These are phyloP conservation scores for Candida tetrigidarum DNA, from an alignment of 1,139 yeast genomes.

Conservation along the genomic window DNA sequence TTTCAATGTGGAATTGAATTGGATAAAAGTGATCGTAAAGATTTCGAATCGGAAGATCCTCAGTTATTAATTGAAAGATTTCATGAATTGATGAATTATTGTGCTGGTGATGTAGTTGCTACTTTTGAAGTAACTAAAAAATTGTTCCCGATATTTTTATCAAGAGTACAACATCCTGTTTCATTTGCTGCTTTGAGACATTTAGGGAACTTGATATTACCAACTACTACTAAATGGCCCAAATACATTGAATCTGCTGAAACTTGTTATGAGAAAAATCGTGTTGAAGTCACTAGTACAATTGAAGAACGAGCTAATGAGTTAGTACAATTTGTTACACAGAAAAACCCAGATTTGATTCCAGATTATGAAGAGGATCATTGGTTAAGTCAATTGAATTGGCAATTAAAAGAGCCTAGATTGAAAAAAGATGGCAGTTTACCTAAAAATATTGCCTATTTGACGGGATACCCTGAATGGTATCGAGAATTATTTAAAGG, in stretches of 20 bases:
- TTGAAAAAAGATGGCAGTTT: constrained; percentile 76
- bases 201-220: constrained; percentile 77
- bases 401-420: constrained; percentile 70
- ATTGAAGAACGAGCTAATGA: constrained; percentile 64
- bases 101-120: constrained; percentile 82
- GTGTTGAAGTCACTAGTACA: constrained; percentile 58
- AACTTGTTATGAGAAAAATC: constrained; percentile 60
- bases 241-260: constrained; percentile 75
- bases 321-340: constrained; percentile 44
- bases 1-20: constrained; percentile 77
- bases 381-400: constrained; percentile 89
- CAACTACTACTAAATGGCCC: constrained; percentile 79
- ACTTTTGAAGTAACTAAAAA: constrained; percentile 73
- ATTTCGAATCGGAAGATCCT: constrained; percentile 60
- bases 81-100: constrained; percentile 68
- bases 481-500: constrained; percentile 71
- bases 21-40: constrained; percentile 69
- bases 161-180: constrained; percentile 89
- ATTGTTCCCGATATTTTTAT: constrained; percentile 69
- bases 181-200: constrained; percentile 87
- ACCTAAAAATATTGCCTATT: constrained; percentile 70
- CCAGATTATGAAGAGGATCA: constrained; percentile 61
- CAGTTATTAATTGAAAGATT: constrained; percentile 60
- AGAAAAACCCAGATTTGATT: constrained; percentile 29
- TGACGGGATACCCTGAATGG: constrained; percentile 97